Evolutionary conservation across 179 eudicot genomes (phyloP).

Genomic region (Heliamphora pulchella): DNA sequence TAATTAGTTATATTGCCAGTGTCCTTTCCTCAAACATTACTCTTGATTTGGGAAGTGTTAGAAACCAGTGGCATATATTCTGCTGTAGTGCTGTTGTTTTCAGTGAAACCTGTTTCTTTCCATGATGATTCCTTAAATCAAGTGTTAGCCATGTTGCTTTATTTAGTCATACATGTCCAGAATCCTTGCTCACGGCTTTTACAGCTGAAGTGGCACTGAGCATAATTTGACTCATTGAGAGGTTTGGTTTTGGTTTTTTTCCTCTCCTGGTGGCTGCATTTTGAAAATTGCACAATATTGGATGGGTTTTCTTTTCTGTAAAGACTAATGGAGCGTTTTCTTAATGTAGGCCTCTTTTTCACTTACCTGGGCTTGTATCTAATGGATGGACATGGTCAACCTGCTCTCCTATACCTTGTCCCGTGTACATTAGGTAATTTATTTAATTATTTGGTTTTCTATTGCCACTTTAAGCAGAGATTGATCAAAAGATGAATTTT

Average conservation of each 20-base stretch:
- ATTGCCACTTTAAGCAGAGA: slow-evolving; percentile 19
- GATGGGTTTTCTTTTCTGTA: too few relatives aligned
- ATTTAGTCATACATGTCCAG: not conserved
- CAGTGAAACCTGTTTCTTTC: not conserved
- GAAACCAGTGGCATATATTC: not conserved
- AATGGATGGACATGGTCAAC: slow-evolving; percentile 85
- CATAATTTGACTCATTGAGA: not conserved
- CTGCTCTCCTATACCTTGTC: slow-evolving; percentile 88
- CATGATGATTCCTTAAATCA: not conserved
- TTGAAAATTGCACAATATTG: not conserved
- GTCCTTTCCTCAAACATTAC: not conserved
- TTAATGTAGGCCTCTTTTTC: slow-evolving; percentile 49
- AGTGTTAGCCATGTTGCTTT: not conserved
- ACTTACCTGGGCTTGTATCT: slow-evolving; percentile 71
- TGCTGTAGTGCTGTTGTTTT: not conserved
- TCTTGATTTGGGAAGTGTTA: not conserved
- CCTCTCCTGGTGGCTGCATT: not conserved
- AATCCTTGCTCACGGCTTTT: not conserved
- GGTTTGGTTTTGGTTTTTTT: not conserved
- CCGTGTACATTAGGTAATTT: slow-evolving; percentile 84
- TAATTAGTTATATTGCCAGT: not conserved
- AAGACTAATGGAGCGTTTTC: not conserved
- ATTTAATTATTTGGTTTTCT: slow-evolving; percentile 9
- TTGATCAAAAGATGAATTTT: not conserved
- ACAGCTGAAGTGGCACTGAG: not conserved